Percentiles rank a stretch among this genome's conserved stretches.
phyloP scores from a whole-genome alignment of 1,139 yeast species.

The Suhomyces guaymorum region DNA sequence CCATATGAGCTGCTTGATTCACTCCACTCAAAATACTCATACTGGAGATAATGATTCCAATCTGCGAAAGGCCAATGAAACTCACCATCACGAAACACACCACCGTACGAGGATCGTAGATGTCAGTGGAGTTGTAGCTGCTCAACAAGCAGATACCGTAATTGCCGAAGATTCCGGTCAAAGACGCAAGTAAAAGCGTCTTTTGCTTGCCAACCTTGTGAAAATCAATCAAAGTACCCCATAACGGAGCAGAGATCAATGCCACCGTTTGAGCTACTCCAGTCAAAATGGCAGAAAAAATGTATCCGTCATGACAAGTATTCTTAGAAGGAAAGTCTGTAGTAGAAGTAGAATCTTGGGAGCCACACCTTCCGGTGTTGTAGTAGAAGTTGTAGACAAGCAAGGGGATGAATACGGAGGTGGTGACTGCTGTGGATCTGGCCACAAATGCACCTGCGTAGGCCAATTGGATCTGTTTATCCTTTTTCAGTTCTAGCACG shows the following conservation, averaged over 20 bases:
- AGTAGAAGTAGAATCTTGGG: constrained; percentile 15
- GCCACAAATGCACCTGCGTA: constrained; percentile 66
- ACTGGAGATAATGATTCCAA: constrained; percentile 57
- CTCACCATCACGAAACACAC: constrained; percentile 35
- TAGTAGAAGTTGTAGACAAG: constrained; percentile 59
- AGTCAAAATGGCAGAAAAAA: constrained; percentile 64
- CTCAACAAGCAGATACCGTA: constrained; percentile 30
- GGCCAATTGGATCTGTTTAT: constrained; percentile 47
- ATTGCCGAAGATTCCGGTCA: constrained; percentile 39
- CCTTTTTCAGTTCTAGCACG: constrained; percentile 16
- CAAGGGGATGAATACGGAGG: constrained; percentile 64
- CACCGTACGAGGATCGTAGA: constrained; percentile 39
- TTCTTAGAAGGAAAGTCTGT: constrained; percentile 28
- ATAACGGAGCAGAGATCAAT: constrained; percentile 59
- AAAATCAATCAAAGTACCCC: constrained; percentile 58
- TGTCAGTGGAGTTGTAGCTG: constrained; percentile 13
- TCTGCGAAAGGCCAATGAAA: constrained; percentile 46
- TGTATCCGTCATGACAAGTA: constrained; percentile 63
- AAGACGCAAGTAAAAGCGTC: constrained; percentile 24
- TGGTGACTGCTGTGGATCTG: constrained; percentile 61
- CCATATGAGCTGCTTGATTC: constrained; percentile 40
- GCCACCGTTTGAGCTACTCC: constrained; percentile 66
- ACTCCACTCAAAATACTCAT: constrained; percentile 43
- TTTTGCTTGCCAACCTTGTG: constrained; percentile 39
- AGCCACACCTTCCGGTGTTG: constrained; percentile 48